Percentiles rank a stretch among this genome's conserved stretches.
Evolutionary conservation across 225 moss, liverwort and hornwort genomes (phyloP).

Genomic region (Neckera pumila): DNA sequence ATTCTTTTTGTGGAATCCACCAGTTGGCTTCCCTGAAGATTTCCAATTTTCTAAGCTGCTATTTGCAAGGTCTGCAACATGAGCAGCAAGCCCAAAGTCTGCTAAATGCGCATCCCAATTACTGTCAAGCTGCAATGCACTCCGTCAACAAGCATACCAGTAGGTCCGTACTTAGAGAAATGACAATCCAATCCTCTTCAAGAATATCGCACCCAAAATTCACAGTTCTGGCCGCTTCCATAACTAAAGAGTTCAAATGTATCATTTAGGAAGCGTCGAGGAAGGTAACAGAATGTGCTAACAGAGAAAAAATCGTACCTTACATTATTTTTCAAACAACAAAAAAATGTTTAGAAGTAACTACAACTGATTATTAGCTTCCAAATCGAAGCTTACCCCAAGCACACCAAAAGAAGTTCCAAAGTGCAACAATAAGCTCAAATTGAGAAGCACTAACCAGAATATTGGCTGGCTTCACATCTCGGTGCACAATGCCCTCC

Average conservation of each 20-base stretch:
- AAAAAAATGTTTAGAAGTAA: not conserved
- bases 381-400: not conserved
- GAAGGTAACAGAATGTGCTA: not conserved
- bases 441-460: slow-evolving; percentile 17
- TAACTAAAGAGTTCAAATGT: not conserved
- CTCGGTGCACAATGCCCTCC: slow-evolving; percentile 53
- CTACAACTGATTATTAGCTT: not conserved
- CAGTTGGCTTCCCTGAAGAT: slow-evolving; percentile 52
- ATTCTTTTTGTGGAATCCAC: slow-evolving; percentile 66
- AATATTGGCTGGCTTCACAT: slow-evolving; percentile 66
- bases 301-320: not conserved
- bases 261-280: not conserved
- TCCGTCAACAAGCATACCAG: not conserved
- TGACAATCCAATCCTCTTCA: not conserved
- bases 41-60: slow-evolving; percentile 46
- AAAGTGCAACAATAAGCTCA: not conserved
- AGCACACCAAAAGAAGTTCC: not conserved
- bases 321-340: not conserved
- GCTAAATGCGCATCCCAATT: slow-evolving; percentile 55
- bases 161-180: not conserved
- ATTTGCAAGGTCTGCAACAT: slow-evolving; percentile 30
- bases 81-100: slow-evolving; percentile 58
- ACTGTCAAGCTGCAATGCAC: slow-evolving; percentile 46
- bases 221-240: not conserved
- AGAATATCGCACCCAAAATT: not conserved